phyloP scores from a whole-genome alignment of 2,329 filamentous ascomycete species.

The Colletotrichum filicis region DNA sequence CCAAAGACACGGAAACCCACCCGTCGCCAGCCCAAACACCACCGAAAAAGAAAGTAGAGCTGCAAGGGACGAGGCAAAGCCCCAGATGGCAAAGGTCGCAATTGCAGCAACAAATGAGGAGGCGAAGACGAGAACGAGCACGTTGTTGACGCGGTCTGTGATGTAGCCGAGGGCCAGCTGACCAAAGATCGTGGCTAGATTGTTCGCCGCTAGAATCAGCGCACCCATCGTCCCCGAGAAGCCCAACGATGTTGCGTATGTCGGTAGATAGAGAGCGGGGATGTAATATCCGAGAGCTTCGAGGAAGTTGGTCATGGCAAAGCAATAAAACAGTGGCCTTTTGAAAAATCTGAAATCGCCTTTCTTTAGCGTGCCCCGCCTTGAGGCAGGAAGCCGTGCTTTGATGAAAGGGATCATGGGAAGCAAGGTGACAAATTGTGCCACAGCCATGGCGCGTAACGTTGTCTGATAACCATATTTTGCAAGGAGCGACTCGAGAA shows the following conservation, averaged over 20 bases:
- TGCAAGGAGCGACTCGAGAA: conserved; percentile 53
- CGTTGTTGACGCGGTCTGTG: conserved; percentile 55
- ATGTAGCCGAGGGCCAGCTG: conserved; percentile 57
- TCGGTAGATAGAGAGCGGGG: conserved; percentile 64
- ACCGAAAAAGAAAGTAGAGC: conserved; percentile 62
- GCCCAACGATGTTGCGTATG: conserved; percentile 55
- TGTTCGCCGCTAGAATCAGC: conserved; percentile 59
- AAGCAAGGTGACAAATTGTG: conserved; percentile 48
- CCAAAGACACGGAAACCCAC: conserved; percentile 44
- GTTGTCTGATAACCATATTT: conserved; percentile 54
- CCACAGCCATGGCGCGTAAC: conserved; percentile 51
- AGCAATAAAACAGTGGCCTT: conserved; percentile 43
- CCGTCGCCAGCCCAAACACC: conserved; percentile 67
- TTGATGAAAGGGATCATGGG: conserved; percentile 55
- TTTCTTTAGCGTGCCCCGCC: conserved; percentile 37
- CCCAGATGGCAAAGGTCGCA: conserved; percentile 65
- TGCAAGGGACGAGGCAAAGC: conserved; percentile 55
- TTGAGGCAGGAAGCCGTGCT: conserved; percentile 51
- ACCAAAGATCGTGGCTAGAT: conserved; percentile 58
- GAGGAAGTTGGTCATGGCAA: conserved; percentile 60
- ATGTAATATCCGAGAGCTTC: conserved; percentile 66
- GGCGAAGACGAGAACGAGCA: conserved; percentile 51
- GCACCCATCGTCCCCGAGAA: conserved; percentile 54
- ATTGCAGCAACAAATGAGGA: conserved; percentile 60
- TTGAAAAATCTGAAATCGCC: conserved; percentile 39